Evolutionary conservation across 2,329 filamentous ascomycete genomes (phyloP).

Genomic region (Cytospora piceae): DNA sequence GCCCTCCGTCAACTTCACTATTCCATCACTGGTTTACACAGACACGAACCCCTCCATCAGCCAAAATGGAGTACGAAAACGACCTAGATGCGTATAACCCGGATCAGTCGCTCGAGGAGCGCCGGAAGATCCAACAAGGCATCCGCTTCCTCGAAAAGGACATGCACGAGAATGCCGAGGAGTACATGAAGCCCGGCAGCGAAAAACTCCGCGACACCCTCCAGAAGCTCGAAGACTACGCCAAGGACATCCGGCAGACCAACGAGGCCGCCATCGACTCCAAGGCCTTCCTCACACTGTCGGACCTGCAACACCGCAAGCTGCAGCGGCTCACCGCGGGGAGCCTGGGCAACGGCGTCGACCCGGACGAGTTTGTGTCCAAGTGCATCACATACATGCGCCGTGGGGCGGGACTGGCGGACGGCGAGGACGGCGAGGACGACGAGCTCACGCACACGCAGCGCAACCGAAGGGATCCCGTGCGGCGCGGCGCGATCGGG

Average conservation of each 20-base stretch:
- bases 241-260: slow-evolving; percentile 78
- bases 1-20: neutral
- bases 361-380: slow-evolving; percentile 88
- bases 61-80: slow-evolving; percentile 35
- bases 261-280: slow-evolving; percentile 90
- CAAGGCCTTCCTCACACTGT: slow-evolving; percentile 77
- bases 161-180: slow-evolving; percentile 69
- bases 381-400: slow-evolving; percentile 91
- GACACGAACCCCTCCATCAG: neutral
- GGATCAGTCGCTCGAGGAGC: slow-evolving; percentile 76
- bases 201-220: slow-evolving; percentile 69
- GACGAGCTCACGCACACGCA: slow-evolving; percentile 56
- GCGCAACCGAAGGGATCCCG: slow-evolving; percentile 45
- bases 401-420: slow-evolving; percentile 59
- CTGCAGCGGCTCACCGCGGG: slow-evolving; percentile 75
- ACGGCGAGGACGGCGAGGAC: slow-evolving; percentile 55
- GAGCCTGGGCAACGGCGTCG: slow-evolving; percentile 73
- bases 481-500: slow-evolving; percentile 36
- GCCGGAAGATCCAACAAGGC: slow-evolving; percentile 69
- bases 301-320: slow-evolving; percentile 80
- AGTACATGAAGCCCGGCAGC: slow-evolving; percentile 69
- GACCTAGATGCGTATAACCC: slow-evolving; percentile 70
- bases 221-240: slow-evolving; percentile 65
- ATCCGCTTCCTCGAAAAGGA: slow-evolving; percentile 69
- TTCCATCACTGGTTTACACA: neutral